These are phyloP conservation scores for Phellopilus nigrolimitatus DNA, from an alignment of 1,284 basidiomycete species.

Conservation along the genomic window DNA sequence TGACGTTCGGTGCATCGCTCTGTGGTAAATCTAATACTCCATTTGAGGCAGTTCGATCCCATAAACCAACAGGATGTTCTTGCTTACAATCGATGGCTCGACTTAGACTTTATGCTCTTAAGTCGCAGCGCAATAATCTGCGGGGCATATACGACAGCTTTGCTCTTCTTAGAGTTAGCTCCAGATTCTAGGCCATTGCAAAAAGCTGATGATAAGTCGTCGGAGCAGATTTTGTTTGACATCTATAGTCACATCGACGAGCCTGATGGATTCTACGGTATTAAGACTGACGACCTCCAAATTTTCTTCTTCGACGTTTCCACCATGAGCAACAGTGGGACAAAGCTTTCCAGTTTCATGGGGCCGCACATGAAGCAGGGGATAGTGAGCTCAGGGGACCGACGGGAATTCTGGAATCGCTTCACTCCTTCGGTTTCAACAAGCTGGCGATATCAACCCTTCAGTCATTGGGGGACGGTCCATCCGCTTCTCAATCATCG, in stretches of 20 bases:
- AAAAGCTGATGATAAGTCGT: slow-evolving; percentile 28
- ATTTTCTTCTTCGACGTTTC: slow-evolving; percentile 78
- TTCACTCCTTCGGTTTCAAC: slow-evolving; percentile 87
- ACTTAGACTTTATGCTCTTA: slow-evolving; percentile 71
- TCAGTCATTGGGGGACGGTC: slow-evolving; percentile 35
- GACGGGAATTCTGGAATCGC: slow-evolving; percentile 63
- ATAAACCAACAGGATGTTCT: slow-evolving; percentile 45
- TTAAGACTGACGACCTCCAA: slow-evolving; percentile 70
- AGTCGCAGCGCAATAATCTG: slow-evolving; percentile 72
- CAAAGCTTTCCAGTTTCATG: slow-evolving; percentile 86
- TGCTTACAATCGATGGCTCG: slow-evolving; percentile 78
- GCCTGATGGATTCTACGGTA: slow-evolving; percentile 96
- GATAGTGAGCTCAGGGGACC: slow-evolving; percentile 35
- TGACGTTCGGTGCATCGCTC: slow-evolving; percentile 49
- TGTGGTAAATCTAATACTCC: slow-evolving; percentile 76
- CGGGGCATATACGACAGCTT: slow-evolving; percentile 82
- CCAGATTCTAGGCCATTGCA: slow-evolving; percentile 43
- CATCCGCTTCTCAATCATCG: slow-evolving; percentile 37
- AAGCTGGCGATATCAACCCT: slow-evolving; percentile 67
- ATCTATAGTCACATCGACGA: slow-evolving; percentile 96
- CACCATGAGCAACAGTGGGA: slow-evolving; percentile 93
- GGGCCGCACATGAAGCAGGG: slow-evolving; percentile 72
- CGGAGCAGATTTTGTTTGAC: slow-evolving; percentile 75
- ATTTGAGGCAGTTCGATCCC: slow-evolving; percentile 68
- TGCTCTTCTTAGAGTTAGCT: slow-evolving; percentile 86